Evolutionary conservation across 2,329 filamentous ascomycete genomes (phyloP).

Genomic region (Aspergillus fumigatus): DNA sequence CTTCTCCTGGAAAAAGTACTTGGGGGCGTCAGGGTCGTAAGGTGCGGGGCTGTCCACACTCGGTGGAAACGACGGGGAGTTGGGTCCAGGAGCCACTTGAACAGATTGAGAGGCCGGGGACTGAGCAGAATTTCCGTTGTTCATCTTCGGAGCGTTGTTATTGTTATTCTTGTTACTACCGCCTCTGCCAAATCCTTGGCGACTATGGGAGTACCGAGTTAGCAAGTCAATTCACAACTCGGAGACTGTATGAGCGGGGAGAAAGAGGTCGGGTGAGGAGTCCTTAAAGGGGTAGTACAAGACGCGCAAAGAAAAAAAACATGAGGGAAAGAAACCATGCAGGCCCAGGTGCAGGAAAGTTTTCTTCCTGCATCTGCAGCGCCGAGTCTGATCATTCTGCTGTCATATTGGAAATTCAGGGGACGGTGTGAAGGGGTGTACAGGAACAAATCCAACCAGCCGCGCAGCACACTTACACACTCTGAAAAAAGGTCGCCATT

Average conservation of each 20-base stretch:
- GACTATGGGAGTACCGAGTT: slow-evolving; percentile 31
- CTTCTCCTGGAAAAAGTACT: slow-evolving; percentile 50
- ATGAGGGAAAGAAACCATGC: not conserved
- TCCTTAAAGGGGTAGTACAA: slow-evolving; percentile 2
- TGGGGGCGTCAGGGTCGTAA: slow-evolving; percentile 42
- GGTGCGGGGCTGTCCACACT: slow-evolving; percentile 33
- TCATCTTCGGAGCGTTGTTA: slow-evolving; percentile 38
- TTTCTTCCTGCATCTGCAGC: not conserved
- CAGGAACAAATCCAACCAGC: slow-evolving; percentile 1
- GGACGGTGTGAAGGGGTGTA: slow-evolving; percentile 11
- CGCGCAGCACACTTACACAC: slow-evolving; percentile 39
- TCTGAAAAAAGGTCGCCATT: slow-evolving; percentile 49
- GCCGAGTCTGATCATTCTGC: slow-evolving; percentile 12
- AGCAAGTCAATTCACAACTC: slow-evolving; percentile 23
- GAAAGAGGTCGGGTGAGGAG: not conserved
- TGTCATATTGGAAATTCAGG: slow-evolving; percentile 19
- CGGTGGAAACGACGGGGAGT: slow-evolving; percentile 38
- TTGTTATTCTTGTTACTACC: slow-evolving; percentile 43
- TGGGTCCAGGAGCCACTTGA: slow-evolving; percentile 29
- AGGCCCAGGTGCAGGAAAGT: not conserved
- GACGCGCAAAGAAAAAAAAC: slow-evolving; percentile 4
- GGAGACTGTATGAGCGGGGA: slow-evolving; percentile 5
- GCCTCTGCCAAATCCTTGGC: slow-evolving; percentile 47
- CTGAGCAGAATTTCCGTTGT: slow-evolving; percentile 29
- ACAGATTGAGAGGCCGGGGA: slow-evolving; percentile 26